These are phyloP conservation scores for Perilla frutescens DNA, from an alignment of 257 asterid species.

Conservation along the genomic window DNA sequence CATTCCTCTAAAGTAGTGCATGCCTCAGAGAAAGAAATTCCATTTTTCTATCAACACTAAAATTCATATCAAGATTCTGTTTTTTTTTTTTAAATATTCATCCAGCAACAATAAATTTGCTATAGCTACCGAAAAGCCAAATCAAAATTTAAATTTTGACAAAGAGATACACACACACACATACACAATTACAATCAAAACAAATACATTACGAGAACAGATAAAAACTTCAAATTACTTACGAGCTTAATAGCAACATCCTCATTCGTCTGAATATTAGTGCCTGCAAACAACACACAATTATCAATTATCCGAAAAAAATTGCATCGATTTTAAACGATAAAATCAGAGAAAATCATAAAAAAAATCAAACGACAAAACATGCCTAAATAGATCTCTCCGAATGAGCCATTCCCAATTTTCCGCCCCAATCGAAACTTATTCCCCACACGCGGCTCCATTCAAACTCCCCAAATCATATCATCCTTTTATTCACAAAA, in stretches of 20 bases:
- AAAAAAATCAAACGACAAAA: background rate
- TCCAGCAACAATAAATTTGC: conserved; percentile 18
- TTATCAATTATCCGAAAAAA: background rate
- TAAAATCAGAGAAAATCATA: background rate
- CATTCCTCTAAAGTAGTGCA: background rate
- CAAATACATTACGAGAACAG: background rate
- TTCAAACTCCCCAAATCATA: conserved; percentile 37
- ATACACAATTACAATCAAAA: conserved; percentile 1
- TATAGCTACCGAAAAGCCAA: conserved; percentile 3
- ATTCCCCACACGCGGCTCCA: conserved; percentile 79
- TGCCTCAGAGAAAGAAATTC: background rate
- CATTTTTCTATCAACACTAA: background rate
- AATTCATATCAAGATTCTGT: too few relatives aligned
- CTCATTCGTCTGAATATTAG: conserved; percentile 72
- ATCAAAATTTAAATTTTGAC: conserved; percentile 10
- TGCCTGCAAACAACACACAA: conserved; percentile 45
- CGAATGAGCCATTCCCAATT: conserved; percentile 78
- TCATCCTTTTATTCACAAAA: conserved; percentile 18
- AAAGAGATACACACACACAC: background rate
- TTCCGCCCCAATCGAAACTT: conserved; percentile 68
- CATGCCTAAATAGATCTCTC: conserved; percentile 66
- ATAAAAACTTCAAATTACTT: conserved; percentile 31
- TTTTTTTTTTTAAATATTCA: background rate
- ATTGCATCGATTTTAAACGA: conserved; percentile 22
- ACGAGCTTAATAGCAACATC: conserved; percentile 76